A percentile compares a stretch with the other conserved stretches of the same genome.
Evolutionary conservation across 495 filamentous ascomycete species (phyloP).

Genomic region (Annulohypoxylon nitens): DNA sequence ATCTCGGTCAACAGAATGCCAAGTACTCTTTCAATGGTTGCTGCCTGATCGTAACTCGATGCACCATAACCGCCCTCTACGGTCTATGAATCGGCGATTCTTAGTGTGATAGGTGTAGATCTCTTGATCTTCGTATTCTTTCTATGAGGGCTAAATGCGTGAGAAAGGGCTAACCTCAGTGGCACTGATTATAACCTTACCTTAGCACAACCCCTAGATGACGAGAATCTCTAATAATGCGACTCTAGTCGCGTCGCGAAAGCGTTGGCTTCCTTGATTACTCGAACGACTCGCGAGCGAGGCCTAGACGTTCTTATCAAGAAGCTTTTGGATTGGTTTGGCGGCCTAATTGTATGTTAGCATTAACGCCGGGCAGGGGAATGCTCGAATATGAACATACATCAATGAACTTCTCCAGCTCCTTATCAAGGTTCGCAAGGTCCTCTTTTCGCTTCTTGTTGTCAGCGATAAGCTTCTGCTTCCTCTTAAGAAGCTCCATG

Average conservation of each 20-base stretch:
- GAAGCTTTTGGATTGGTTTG: slow-evolving; percentile 85
- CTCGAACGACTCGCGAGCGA: not conserved
- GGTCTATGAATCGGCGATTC: not conserved
- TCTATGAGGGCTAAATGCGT: not conserved
- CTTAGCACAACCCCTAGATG: not conserved
- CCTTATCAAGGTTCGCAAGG: slow-evolving; percentile 85
- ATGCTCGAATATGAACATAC: slow-evolving; percentile 52
- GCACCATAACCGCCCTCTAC: not conserved
- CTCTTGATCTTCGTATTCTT: not conserved
- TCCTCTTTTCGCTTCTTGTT: slow-evolving; percentile 97
- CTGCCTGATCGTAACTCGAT: not conserved
- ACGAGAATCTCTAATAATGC: not conserved
- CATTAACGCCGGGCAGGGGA: not conserved
- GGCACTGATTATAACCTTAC: not conserved
- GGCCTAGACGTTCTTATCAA: slow-evolving; percentile 75
- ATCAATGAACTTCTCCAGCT: slow-evolving; percentile 92
- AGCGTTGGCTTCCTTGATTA: not conserved
- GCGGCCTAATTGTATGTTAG: slow-evolving; percentile 69
- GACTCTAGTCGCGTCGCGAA: not conserved
- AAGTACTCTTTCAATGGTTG: no score
- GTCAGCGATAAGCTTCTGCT: slow-evolving; percentile 90
- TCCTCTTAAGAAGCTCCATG: slow-evolving; percentile 87
- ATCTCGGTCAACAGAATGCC: no score
- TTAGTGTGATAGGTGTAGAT: no score
- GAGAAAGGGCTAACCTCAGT: not conserved